Conservation (phyloP, 495 filamentous ascomycete species). For the Hypoxylon perforatum region DNA sequence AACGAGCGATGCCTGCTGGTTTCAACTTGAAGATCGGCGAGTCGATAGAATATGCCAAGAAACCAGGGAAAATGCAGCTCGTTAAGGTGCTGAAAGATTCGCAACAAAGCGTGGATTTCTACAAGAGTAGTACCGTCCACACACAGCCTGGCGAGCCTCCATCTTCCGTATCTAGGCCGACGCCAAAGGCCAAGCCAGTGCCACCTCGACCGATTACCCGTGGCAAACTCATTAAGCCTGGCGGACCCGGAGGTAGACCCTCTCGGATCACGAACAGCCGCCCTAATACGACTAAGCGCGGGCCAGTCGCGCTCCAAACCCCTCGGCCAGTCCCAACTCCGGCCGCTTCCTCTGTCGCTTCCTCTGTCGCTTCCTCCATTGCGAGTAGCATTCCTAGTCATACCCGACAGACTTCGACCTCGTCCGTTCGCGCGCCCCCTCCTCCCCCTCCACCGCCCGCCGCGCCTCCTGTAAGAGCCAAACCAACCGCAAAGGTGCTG, state of each 20-base stretch:
- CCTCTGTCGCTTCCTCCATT: conserved; percentile 50
- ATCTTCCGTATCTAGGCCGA: conserved; percentile 83
- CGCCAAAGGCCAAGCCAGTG: conserved; percentile 84
- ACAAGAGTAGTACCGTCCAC: conserved; percentile 93
- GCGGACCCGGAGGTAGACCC: conserved; percentile 84
- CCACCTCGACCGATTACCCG: conserved; percentile 88
- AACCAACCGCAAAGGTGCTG: conserved; percentile 82
- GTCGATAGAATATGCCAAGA: conserved; percentile 95
- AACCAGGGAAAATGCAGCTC: conserved; percentile 87
- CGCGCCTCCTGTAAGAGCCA: conserved; percentile 71
- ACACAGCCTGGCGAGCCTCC: conserved; percentile 85
- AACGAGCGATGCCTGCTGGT: conserved; percentile 76
- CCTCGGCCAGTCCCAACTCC: conserved; percentile 60
- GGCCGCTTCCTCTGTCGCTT: conserved; percentile 45
- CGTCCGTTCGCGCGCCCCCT: conserved; percentile 62
- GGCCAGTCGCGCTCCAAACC: conserved; percentile 54
- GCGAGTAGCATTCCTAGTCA: conserved; percentile 53
- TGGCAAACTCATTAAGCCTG: conserved; percentile 89
- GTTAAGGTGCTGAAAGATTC: conserved; percentile 92
- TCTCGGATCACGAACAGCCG: conserved; percentile 70
- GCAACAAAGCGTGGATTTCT: conserved; percentile 79
- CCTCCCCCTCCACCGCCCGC: conserved; percentile 79
- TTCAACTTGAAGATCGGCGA: conserved; percentile 85
- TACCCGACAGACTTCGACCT: conserved; percentile 55
- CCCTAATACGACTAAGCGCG: conserved; percentile 58